These are phyloP conservation scores for Cytospora piceicola DNA, from an alignment of 2,329 filamentous ascomycete species.

Conservation along the genomic window DNA sequence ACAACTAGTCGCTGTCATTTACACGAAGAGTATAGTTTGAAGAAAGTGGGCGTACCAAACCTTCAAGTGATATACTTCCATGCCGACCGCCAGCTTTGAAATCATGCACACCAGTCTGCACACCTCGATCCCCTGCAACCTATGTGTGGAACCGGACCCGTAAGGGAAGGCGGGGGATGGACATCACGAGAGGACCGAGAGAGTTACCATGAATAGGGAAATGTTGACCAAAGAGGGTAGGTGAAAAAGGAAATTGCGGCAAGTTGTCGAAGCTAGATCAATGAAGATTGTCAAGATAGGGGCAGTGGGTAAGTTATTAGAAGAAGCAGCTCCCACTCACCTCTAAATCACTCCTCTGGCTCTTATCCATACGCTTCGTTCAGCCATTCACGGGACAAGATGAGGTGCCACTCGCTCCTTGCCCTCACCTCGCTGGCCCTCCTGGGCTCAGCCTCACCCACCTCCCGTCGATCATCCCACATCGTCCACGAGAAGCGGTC, in stretches of 20 bases:
- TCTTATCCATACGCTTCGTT: neutral
- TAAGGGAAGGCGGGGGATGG: neutral
- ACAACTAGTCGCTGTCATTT: no score
- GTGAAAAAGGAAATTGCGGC: neutral
- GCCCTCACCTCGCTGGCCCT: neutral
- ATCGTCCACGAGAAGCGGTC: slow-evolving; percentile 26
- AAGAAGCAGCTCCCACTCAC: neutral
- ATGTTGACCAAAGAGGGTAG: neutral
- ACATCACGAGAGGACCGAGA: neutral
- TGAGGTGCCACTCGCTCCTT: neutral
- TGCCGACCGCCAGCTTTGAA: no score
- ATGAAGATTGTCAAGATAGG: neutral
- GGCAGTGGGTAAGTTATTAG: neutral
- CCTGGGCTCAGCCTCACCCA: neutral
- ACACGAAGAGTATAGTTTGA: no score
- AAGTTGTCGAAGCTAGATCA: neutral
- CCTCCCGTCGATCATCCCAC: neutral
- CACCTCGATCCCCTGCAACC: no score
- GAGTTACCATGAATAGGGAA: neutral
- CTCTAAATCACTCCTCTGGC: neutral
- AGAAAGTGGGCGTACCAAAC: no score
- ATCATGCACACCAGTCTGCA: no score
- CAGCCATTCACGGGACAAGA: neutral
- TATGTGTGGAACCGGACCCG: no score
- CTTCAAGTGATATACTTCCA: no score